Percentiles rank a stretch among this genome's conserved stretches.
Conservation (phyloP, 768 basidiomycete genomes). For the Lepiota subincarnata region DNA sequence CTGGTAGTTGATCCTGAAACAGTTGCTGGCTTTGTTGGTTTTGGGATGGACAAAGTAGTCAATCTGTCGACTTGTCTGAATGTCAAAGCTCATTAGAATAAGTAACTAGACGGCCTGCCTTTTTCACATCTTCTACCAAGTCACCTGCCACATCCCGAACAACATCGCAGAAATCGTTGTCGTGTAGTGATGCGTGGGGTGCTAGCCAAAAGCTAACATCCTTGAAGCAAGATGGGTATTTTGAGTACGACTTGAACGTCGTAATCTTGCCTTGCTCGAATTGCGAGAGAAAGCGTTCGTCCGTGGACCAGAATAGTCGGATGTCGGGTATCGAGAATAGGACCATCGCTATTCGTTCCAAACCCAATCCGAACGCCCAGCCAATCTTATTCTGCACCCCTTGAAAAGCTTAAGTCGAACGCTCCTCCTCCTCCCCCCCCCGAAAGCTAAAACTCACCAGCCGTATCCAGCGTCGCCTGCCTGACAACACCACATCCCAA, state of each 20-base stretch:
- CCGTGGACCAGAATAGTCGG: conserved; percentile 93
- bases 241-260: conserved; percentile 87
- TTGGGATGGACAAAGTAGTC: conserved; percentile 91
- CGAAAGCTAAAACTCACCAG: conserved; percentile 55
- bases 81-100: neutral
- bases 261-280: conserved; percentile 75
- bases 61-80: conserved; percentile 49
- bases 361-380: conserved; percentile 97
- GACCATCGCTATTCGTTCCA: conserved; percentile 98
- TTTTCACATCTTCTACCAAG: conserved; percentile 83
- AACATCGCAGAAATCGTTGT: conserved; percentile 96
- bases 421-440: no score
- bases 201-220: conserved; percentile 94
- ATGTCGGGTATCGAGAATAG: conserved; percentile 97
- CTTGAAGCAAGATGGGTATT: conserved; percentile 89
- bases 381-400: conserved; percentile 82
- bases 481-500: conserved; percentile 89
- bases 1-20: conserved; percentile 90
- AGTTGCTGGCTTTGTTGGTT: conserved; percentile 71
- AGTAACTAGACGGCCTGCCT: conserved; percentile 44
- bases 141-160: conserved; percentile 93
- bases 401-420: conserved; percentile 24
- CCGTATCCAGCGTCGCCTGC: conserved; percentile 82
- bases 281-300: conserved; percentile 83
- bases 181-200: conserved; percentile 57